Evolutionary conservation across 148 eudicot genomes (phyloP), one percentile per base, ranked within the genome.

Genomic region (Cornus suecica): DNA sequence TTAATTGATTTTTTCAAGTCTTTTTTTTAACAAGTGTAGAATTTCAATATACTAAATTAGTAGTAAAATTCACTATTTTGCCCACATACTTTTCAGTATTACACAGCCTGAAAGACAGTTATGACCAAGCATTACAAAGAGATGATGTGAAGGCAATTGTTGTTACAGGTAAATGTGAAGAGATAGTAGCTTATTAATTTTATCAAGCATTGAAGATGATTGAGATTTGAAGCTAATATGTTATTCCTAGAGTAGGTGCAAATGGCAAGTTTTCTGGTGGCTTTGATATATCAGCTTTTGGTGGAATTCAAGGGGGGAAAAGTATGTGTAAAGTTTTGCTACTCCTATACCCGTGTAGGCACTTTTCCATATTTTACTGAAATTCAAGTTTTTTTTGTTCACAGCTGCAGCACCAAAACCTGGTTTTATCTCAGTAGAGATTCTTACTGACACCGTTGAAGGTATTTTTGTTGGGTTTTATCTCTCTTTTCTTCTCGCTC

Each of bases 141-240:
- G 83, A 95, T 76, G 97, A 95, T 80, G 96, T 95, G 32, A 92
- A 92, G 89, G 99, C 99, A 67, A 85, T 95, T 83, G 99, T 95
- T 82, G 84, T 95, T 70, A 92, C 97, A 74, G 99, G 97, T 95
- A 85, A 83, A 27, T 66, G 42, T 66, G 37, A 41, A 56, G 54
- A 20, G 67, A 30, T 60, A 14, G 26, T 73, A 24, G 67, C 68
- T 66, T 27, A 28, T 11, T 61, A 58, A 20, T 73, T 71, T 29
- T 66, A 25, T 68, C 31, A 70, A 48, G 27, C 8, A 7, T 73
- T 74, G 32, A 62, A 66, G 26, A 45, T 73, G 23, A 23, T 22
- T 56, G 66, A 37, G 29, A 48, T 73, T 27, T 70, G 58, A 67
- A 61, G 52, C 71, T 34, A 20, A 51, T 82, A 26, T 18, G 52